Evolutionary conservation across 495 filamentous ascomycete genomes (phyloP).

Genomic region (Achaetomiella virescens): DNA sequence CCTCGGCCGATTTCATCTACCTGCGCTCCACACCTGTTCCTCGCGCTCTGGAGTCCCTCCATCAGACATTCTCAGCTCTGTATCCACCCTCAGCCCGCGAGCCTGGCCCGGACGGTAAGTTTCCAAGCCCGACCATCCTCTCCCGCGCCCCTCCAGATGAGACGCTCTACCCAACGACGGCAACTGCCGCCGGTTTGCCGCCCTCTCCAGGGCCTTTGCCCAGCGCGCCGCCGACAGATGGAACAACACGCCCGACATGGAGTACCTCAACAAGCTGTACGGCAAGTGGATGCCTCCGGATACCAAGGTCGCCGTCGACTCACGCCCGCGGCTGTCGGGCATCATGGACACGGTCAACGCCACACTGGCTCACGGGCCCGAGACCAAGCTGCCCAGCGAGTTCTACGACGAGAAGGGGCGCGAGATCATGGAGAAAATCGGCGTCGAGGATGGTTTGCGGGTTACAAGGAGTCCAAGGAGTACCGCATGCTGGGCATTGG

Average conservation of each 20-base stretch:
- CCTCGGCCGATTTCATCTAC: slow-evolving; percentile 63
- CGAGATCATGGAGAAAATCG: slow-evolving; percentile 68
- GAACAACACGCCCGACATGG: slow-evolving; percentile 79
- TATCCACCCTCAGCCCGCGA: slow-evolving; percentile 67
- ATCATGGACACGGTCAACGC: slow-evolving; percentile 93
- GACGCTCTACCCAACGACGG: slow-evolving; percentile 89
- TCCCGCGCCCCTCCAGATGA: slow-evolving; percentile 70
- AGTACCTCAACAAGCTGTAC: slow-evolving; percentile 66
- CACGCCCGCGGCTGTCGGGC: slow-evolving; percentile 74
- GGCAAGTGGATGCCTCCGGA: slow-evolving; percentile 79
- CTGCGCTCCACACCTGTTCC: slow-evolving; percentile 80
- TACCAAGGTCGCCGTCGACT: slow-evolving; percentile 70
- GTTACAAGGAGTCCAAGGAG: slow-evolving; percentile 75
- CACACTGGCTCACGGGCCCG: slow-evolving; percentile 75
- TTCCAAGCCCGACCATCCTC: slow-evolving; percentile 69
- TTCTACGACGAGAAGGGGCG: slow-evolving; percentile 78
- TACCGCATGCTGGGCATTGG: slow-evolving; percentile 86
- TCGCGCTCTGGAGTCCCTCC: slow-evolving; percentile 79
- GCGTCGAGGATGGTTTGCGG: slow-evolving; percentile 90
- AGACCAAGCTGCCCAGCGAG: slow-evolving; percentile 67
- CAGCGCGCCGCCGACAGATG: slow-evolving; percentile 71
- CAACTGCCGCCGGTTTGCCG: slow-evolving; percentile 76
- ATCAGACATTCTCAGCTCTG: slow-evolving; percentile 83
- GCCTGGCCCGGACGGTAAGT: slow-evolving; percentile 35
- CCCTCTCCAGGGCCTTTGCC: slow-evolving; percentile 74